Conservation (phyloP, 106 monocot genomes). For the Platanthera guangdongensis region DNA sequence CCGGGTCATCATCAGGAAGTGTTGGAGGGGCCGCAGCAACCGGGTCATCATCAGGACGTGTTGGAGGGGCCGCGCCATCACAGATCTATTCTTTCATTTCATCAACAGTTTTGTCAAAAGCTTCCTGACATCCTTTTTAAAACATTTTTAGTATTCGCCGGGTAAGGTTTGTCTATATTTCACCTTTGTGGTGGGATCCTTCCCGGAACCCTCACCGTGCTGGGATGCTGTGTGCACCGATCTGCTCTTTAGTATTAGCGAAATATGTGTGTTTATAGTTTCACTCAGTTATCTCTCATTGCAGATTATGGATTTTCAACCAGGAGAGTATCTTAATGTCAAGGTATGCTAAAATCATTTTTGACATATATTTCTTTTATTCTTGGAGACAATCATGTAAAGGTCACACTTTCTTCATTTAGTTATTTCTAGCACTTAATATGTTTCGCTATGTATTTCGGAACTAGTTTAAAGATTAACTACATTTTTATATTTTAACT, state of each 20-base stretch:
- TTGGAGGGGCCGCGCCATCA: too few species aligned
- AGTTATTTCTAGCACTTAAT: background rate
- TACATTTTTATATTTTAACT: slow-evolving; percentile 3
- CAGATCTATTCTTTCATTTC: background rate
- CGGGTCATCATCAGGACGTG: too few species aligned
- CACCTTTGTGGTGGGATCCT: too few species aligned
- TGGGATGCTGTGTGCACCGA: too few species aligned
- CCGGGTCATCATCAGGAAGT: too few species aligned
- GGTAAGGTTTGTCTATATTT: too few species aligned
- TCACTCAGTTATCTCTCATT: background rate
- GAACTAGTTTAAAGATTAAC: background rate
- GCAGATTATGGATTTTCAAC: slow-evolving; percentile 97
- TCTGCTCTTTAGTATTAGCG: background rate
- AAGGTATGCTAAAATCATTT: slow-evolving; percentile 44
- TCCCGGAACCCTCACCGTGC: too few species aligned
- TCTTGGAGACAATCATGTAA: background rate
- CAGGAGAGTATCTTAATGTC: slow-evolving; percentile 92
- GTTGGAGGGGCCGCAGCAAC: too few species aligned
- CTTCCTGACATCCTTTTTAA: background rate
- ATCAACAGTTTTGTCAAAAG: background rate
- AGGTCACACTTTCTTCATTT: background rate
- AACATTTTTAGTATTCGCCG: background rate
- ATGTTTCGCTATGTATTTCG: background rate
- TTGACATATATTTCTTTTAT: background rate
- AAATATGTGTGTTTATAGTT: background rate